Base-by-base conservation (phyloP, 257 asterid species). In the Marsdenia floribunda region DNA sequence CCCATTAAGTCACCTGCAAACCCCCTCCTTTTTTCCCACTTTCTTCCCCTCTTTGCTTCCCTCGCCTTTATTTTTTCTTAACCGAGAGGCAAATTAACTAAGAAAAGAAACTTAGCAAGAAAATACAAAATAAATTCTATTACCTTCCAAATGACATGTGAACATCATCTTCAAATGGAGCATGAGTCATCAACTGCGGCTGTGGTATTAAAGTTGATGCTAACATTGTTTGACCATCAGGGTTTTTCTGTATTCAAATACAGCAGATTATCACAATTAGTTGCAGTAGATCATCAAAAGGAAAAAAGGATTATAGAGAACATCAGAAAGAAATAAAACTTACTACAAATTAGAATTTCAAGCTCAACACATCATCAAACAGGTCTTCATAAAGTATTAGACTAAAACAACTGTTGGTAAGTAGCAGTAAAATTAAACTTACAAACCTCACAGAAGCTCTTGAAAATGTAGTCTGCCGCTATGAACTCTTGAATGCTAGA, bases 141-240 rank as follows among this genome's bases (percentile, higher is more conserved):
- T 77, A 88, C 97, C 98, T 90, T 86, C 98, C 97, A 84, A 94
- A 94, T 83, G 99, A 88, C 97, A 90, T 90, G 83, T 92, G 86
- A 73, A 89, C 87, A 84, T 94, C 99, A 68, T 90, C 97, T 82
- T 90, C 99, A 77, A 76, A 63, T 26, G 95, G 90, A 37, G 97
- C 90, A 83, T 87, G 84, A 63, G 85, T 67, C 79, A 85, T 84
- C 79, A 89, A 73, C 14, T 80, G 88, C 29, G 97, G 97, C 81
- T 90, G 96, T 63, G 94, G 95, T 82, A 82, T 88, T 80, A 92
- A 83, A 73, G 97, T 94, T 71, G 97, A 92, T 71, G 92, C 96
- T 78, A 94, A 80, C 96, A 94, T 88, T 71, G 86, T 82, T 86
- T 94, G 99, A 68, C 99, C 97, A 76, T 90, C 96, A 16, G 89